Evolutionary conservation across 805 yeast genomes (phyloP), one percentile per base, ranked within the genome.

Genomic region (Aciculoconidium aculeatum): DNA sequence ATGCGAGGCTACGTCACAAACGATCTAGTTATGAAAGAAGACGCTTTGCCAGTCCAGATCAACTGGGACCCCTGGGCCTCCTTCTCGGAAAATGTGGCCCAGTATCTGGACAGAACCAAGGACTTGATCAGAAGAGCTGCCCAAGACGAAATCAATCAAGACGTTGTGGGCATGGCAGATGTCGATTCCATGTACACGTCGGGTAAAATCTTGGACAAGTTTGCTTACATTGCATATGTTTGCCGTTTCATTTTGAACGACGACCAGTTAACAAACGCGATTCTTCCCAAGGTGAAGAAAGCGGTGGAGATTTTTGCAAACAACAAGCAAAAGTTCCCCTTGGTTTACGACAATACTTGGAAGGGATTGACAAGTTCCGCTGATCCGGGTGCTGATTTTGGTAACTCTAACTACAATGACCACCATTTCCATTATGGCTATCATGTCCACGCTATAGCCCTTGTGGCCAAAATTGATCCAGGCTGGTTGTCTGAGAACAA

Each of bases 181-280:
- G 61, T 79, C 7, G 85, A 85, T 38, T 85, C 96, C 1, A 88
- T 88, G 83, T 90, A 90, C 57, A 77, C 84, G 12, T 72, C 94
- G 2, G 98, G 97, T 8, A 90, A 92, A 52, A 68, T 76, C 15
- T 61, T 88, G 28, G 95, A 87, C 42, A 92, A 88, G 58, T 92
- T 83, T 56, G 96, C 97, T 0, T 81, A 82, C 67, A 70, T 92
- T 30, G 65, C 86, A 9, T 81, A 81, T 39, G 84, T 78, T 7
- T 75, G 80, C 21, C 77, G 80, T 31, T 77, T 67, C 37, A 67
- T 90, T 11, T 53, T 90, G 25, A 51, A 72, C 11, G 81, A 88
- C 47, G 48, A 55, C 0, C 51, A 47, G 1, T 55, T 80, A 32
- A 70, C 92, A 1, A 42, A 51, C 9, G 51, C 52, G 6, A 58